Conservation (phyloP, 2,329 filamentous ascomycete genomes). For the Pseudocercospora vitis region DNA sequence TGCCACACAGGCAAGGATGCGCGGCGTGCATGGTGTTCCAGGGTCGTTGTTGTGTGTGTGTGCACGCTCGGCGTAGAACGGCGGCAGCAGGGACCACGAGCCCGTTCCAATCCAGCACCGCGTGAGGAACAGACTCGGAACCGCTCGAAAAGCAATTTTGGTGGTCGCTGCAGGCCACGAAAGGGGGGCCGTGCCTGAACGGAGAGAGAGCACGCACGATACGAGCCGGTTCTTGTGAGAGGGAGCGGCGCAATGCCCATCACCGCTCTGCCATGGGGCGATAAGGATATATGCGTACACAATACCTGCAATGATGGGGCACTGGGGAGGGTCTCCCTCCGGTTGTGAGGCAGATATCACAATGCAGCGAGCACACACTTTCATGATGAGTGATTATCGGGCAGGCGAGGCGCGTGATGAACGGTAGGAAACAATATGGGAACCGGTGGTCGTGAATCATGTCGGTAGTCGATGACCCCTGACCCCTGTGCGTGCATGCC, state of each 20-base stretch:
- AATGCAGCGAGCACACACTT: too few relatives aligned
- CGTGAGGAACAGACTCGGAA: conserved; percentile 1
- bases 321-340: too few relatives aligned
- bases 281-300: not conserved
- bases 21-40: too few relatives aligned
- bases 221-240: not conserved
- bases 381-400: not conserved
- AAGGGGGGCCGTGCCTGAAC: not conserved
- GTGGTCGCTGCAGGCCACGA: not conserved
- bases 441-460: not conserved
- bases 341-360: too few relatives aligned
- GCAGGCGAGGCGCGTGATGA: not conserved
- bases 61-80: not conserved
- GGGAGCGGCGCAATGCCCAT: not conserved
- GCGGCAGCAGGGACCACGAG: not conserved
- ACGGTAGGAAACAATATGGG: not conserved
- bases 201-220: not conserved
- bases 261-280: not conserved
- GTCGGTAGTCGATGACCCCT: not conserved
- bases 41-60: not conserved
- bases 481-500: not conserved
- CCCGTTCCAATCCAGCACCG: not conserved
- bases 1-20: too few relatives aligned
- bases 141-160: not conserved
- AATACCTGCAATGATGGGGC: not conserved